Conservation (phyloP, 495 filamentous ascomycete species). For the Talaromyces ruber region DNA sequence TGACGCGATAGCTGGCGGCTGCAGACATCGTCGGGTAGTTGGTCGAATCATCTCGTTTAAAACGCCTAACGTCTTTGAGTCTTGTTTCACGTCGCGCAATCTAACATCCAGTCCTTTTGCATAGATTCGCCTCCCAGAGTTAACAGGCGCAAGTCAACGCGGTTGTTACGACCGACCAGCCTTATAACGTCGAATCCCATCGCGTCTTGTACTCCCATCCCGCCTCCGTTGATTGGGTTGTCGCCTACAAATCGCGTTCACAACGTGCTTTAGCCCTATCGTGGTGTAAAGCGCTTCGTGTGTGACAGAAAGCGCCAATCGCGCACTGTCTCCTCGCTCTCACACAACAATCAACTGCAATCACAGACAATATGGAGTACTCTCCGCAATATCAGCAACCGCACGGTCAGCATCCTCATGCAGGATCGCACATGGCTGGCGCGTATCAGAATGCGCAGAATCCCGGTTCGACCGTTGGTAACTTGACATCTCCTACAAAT, state of each 20-base stretch:
- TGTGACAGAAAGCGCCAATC: slow-evolving; percentile 18
- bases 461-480: slow-evolving; percentile 34
- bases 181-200: slow-evolving; percentile 5
- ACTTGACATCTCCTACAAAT: slow-evolving; percentile 44
- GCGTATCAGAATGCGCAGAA: slow-evolving; percentile 41
- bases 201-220: not conserved
- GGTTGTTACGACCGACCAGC: slow-evolving; percentile 5
- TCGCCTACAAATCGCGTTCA: not conserved
- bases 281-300: slow-evolving; percentile 16
- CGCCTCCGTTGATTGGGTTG: slow-evolving; percentile 1
- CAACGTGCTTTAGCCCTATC: slow-evolving; percentile 2
- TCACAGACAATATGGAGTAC: slow-evolving; percentile 41
- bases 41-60: slow-evolving; percentile 35
- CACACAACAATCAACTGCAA: not conserved
- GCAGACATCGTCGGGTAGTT: slow-evolving; percentile 28
- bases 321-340: slow-evolving; percentile 9
- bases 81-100: slow-evolving; percentile 17
- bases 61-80: slow-evolving; percentile 17
- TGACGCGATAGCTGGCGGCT: slow-evolving; percentile 32
- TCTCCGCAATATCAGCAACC: slow-evolving; percentile 46
- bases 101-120: not conserved
- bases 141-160: not conserved
- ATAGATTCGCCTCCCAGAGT: not conserved
- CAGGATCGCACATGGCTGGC: slow-evolving; percentile 39
- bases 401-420: slow-evolving; percentile 47